phyloP scores from a whole-genome alignment of 2,329 filamentous ascomycete genomes.

The Sporothrix protearum region DNA sequence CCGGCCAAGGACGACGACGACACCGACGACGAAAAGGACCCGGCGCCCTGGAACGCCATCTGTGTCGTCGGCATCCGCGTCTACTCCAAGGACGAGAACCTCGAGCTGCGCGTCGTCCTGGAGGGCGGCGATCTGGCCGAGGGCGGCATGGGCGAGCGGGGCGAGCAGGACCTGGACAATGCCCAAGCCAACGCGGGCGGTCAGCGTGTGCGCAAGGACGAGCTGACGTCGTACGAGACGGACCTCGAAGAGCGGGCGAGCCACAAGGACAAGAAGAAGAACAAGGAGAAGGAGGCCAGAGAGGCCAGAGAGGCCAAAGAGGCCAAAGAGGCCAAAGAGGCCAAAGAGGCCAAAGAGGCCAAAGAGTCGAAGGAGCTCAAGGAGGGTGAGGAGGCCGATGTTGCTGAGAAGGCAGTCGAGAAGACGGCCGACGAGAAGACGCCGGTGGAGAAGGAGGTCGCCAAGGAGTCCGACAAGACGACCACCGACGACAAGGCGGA shows the following conservation, averaged over 20 bases:
- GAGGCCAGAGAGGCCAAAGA: slow-evolving; percentile 8
- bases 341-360: slow-evolving; percentile 1
- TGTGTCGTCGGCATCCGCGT: slow-evolving; percentile 59
- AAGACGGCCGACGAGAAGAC: slow-evolving; percentile 16
- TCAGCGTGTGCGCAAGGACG: slow-evolving; percentile 36
- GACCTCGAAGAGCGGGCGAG: slow-evolving; percentile 28
- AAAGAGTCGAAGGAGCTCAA: slow-evolving; percentile 25
- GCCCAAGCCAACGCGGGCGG: slow-evolving; percentile 54
- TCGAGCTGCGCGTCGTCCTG: slow-evolving; percentile 55
- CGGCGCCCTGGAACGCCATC: slow-evolving; percentile 61
- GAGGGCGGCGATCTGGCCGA: slow-evolving; percentile 53
- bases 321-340: slow-evolving; percentile 12
- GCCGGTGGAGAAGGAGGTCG: slow-evolving; percentile 1
- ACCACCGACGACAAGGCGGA: not conserved
- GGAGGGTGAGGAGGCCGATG: slow-evolving; percentile 33
- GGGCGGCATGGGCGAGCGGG: slow-evolving; percentile 56
- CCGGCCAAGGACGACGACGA: slow-evolving; percentile 45
- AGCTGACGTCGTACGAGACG: slow-evolving; percentile 30
- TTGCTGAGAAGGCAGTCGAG: slow-evolving; percentile 30
- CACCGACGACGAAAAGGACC: slow-evolving; percentile 53
- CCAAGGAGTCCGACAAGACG: not conserved
- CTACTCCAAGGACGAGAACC: slow-evolving; percentile 54
- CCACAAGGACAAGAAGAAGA: slow-evolving; percentile 25
- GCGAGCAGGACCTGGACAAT: slow-evolving; percentile 54
- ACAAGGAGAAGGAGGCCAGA: slow-evolving; percentile 19